Percentiles rank a stretch among this genome's conserved stretches.
phyloP scores from a whole-genome alignment of 805 yeast species.

The Starmerella ratchasimensis region DNA sequence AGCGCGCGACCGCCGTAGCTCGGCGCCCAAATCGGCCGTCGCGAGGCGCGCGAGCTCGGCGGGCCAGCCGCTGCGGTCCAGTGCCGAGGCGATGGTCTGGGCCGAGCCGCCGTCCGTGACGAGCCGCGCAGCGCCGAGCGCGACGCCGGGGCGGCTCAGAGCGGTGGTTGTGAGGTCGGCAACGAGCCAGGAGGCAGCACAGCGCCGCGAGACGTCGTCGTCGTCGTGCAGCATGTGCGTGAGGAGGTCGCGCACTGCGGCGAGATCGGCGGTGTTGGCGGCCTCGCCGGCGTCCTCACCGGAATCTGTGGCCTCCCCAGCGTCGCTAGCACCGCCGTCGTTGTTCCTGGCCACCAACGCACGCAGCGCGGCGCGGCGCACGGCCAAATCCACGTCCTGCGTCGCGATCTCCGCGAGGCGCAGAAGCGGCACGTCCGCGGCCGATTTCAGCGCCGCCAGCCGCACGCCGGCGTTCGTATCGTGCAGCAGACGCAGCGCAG shows the following conservation, averaged over 20 bases:
- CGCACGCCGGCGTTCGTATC: constrained; percentile 16
- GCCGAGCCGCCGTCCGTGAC: too few relatives aligned
- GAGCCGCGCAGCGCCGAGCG: too few relatives aligned
- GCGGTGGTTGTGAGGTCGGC: too few relatives aligned
- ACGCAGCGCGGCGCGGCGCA: constrained; percentile 14
- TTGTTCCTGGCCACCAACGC: background rate
- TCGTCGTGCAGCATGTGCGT: too few relatives aligned
- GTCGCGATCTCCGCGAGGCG: constrained; percentile 12
- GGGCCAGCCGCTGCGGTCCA: too few relatives aligned
- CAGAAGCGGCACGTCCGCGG: background rate
- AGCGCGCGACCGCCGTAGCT: too few relatives aligned
- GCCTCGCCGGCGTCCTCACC: background rate
- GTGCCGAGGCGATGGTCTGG: too few relatives aligned
- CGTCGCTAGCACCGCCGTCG: background rate
- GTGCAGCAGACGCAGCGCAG: constrained; percentile 6
- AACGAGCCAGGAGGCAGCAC: too few relatives aligned
- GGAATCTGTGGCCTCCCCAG: background rate
- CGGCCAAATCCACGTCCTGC: constrained; percentile 13
- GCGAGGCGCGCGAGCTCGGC: too few relatives aligned
- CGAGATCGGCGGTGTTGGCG: background rate
- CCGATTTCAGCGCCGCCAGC: constrained; percentile 6
- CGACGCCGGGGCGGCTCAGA: too few relatives aligned
- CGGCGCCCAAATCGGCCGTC: too few relatives aligned
- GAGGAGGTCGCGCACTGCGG: background rate
- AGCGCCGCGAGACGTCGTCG: too few relatives aligned